Evolutionary conservation across 2,329 filamentous ascomycete species (phyloP).

Genomic region (Pyricularia sp.): DNA sequence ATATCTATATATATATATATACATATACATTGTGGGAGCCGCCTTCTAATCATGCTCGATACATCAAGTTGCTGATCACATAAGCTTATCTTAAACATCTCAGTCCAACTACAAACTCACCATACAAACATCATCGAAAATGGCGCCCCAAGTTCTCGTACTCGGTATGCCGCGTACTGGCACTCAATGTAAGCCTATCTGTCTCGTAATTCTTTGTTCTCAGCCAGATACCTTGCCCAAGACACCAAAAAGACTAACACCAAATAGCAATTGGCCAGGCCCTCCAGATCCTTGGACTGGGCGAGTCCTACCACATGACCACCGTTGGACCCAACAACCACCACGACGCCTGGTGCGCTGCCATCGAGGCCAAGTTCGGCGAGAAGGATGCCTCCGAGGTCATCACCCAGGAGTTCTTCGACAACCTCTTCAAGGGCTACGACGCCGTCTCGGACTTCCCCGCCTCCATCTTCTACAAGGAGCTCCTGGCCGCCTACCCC

Average conservation of each 20-base stretch:
- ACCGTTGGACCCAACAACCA: conserved; percentile 61
- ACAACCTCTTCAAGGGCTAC: conserved; percentile 9
- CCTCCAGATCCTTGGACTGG: conserved; percentile 56
- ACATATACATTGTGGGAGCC: too few relatives aligned
- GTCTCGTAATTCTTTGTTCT: too few relatives aligned
- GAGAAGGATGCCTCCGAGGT: conserved; percentile 37
- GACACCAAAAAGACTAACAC: too few relatives aligned
- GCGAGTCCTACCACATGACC: conserved; percentile 68
- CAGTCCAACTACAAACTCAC: background rate
- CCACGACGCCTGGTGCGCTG: conserved; percentile 61
- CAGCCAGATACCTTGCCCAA: too few relatives aligned
- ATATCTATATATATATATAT: too few relatives aligned
- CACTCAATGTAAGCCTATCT: background rate
- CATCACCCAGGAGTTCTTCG: conserved; percentile 58
- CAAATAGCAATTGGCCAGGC: conserved; percentile 50
- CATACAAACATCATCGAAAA: background rate
- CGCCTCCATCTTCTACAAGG: conserved; percentile 5
- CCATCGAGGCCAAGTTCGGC: conserved; percentile 43
- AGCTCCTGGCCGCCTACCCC: conserved; percentile 21
- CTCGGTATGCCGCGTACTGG: background rate
- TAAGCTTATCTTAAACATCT: too few relatives aligned
- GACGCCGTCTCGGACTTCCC: conserved; percentile 11
- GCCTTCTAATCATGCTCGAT: too few relatives aligned
- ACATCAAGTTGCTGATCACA: too few relatives aligned
- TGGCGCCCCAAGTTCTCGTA: background rate